Percentiles rank a stretch among this genome's conserved stretches.
These are phyloP conservation scores for Millerozyma miso DNA, from an alignment of 805 yeast genomes.

Conservation along the genomic window DNA sequence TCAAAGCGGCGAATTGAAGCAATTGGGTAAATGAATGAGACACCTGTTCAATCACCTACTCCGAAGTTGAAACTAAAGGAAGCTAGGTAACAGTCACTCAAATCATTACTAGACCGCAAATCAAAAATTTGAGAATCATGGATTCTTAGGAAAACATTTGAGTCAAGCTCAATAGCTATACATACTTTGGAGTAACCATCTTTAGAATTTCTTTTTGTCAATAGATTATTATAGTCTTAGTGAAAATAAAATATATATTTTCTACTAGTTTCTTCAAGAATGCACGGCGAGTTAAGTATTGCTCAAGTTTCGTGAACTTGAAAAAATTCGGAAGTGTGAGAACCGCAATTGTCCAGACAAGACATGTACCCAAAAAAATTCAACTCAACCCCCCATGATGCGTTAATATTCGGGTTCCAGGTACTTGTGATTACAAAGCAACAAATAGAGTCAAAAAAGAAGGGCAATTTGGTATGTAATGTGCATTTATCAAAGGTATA, in stretches of 20 bases:
- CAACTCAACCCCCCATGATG: neutral
- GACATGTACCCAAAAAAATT: neutral
- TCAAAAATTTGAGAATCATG: too few relatives aligned
- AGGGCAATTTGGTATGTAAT: too few relatives aligned
- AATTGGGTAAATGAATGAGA: too few relatives aligned
- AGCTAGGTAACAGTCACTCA: too few relatives aligned
- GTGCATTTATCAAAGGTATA: too few relatives aligned
- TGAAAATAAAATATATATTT: neutral
- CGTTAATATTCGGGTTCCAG: neutral
- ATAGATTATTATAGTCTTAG: neutral
- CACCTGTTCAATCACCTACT: too few relatives aligned
- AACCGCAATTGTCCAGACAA: constrained; percentile 3
- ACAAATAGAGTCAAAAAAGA: too few relatives aligned
- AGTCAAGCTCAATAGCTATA: constrained; percentile 10
- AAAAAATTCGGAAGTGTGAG: constrained; percentile 8
- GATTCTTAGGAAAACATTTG: too few relatives aligned
- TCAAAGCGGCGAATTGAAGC: too few relatives aligned
- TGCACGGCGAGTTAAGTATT: neutral
- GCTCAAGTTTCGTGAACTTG: neutral
- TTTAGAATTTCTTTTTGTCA: constrained; percentile 6
- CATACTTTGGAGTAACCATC: constrained; percentile 45
- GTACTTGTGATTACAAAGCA: neutral
- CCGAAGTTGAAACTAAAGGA: too few relatives aligned
- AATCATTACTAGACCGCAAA: too few relatives aligned
- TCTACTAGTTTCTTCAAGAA: neutral